phyloP scores from a whole-genome alignment of 176 grass and related monocot species.

The Metroxylon sagu region DNA sequence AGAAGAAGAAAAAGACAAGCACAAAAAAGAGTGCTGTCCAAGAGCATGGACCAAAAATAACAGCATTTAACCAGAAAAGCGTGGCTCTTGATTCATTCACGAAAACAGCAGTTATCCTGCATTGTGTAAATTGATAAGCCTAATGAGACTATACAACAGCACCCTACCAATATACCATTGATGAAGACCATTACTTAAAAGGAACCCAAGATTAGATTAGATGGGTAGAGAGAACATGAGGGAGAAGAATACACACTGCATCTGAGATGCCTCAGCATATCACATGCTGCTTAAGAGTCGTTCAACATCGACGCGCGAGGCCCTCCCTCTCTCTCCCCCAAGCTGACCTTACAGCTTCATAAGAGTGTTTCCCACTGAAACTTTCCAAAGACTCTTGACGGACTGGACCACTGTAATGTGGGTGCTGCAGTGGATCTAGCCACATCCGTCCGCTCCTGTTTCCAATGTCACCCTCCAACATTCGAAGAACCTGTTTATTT shows the following conservation, averaged over 20 bases:
- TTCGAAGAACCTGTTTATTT: constrained; percentile 66
- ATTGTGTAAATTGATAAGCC: too few relatives aligned
- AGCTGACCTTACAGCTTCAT: constrained; percentile 42
- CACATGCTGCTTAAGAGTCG: neutral
- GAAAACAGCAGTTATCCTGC: too few relatives aligned
- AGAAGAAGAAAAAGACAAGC: too few relatives aligned
- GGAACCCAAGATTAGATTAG: neutral
- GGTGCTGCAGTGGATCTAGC: constrained; percentile 34
- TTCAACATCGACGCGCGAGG: constrained; percentile 42
- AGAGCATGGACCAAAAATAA: too few relatives aligned
- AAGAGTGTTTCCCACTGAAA: constrained; percentile 35
- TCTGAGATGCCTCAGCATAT: neutral
- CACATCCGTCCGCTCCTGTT: constrained; percentile 54
- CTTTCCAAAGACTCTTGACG: constrained; percentile 31
- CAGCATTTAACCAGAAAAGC: too few relatives aligned
- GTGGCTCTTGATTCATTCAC: too few relatives aligned
- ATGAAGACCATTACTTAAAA: too few relatives aligned
- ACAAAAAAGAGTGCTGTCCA: too few relatives aligned
- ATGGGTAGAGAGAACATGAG: constrained; percentile 1
- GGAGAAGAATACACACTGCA: constrained; percentile 53
- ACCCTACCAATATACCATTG: too few relatives aligned
- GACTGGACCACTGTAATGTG: constrained; percentile 33
- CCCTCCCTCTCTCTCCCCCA: constrained; percentile 66
- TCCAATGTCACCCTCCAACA: constrained; percentile 70
- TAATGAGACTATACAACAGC: too few relatives aligned